Percentiles rank a stretch among this genome's conserved stretches.
phyloP scores from a whole-genome alignment of 169 alveolate species.

The Theileria luwenshuni region DNA sequence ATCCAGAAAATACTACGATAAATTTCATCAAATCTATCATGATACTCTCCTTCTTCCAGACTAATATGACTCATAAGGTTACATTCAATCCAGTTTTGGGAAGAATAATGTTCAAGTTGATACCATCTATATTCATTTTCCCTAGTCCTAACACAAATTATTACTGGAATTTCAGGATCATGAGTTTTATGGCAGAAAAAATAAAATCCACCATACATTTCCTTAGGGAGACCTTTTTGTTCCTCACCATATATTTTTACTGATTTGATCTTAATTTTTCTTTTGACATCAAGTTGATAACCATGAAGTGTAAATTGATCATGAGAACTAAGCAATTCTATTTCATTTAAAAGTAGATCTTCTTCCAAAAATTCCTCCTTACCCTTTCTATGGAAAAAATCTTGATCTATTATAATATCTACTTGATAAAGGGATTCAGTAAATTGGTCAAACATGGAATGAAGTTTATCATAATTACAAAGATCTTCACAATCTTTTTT shows the following conservation, averaged over 20 bases:
- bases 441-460: neutral
- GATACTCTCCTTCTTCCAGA: neutral
- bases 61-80: no score
- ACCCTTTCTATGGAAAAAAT: neutral
- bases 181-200: neutral
- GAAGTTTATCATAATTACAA: no score
- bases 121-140: neutral
- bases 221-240: neutral
- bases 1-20: neutral
- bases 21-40: neutral
- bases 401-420: neutral
- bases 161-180: neutral
- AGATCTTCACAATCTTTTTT: neutral
- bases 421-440: no score
- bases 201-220: no score
- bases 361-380: neutral
- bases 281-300: neutral
- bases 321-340: neutral
- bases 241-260: neutral
- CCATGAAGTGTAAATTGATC: no score
- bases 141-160: neutral
- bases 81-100: neutral
- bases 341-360: no score
- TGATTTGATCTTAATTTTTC: neutral
- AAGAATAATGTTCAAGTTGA: neutral